Evolutionary conservation across 768 basidiomycete genomes (phyloP).

Genomic region (Leccinum imitatum): DNA sequence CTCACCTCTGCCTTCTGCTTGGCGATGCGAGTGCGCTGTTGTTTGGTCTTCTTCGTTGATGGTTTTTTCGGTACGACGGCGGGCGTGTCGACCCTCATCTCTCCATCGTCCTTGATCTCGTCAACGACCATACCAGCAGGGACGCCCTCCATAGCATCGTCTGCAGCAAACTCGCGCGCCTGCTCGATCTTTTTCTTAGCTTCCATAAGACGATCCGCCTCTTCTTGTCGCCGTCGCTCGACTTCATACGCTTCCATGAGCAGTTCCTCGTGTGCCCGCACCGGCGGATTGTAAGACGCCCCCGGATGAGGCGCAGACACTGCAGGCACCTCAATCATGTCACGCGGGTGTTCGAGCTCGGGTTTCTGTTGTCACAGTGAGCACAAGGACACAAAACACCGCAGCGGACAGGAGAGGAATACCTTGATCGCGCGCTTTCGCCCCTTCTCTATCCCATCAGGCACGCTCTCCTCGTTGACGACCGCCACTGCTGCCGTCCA

Average conservation of each 20-base stretch:
- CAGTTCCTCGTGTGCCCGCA: slow-evolving; percentile 68
- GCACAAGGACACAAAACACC: neutral
- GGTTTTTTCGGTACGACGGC: slow-evolving; percentile 38
- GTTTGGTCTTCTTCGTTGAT: slow-evolving; percentile 53
- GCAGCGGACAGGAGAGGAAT: accelerated
- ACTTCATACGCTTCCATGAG: slow-evolving; percentile 62
- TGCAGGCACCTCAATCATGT: slow-evolving; percentile 61
- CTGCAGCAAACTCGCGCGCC: slow-evolving; percentile 39
- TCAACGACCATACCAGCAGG: slow-evolving; percentile 70
- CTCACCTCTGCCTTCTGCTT: slow-evolving; percentile 63
- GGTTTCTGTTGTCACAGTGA: slow-evolving; percentile 44
- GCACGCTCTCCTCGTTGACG: slow-evolving; percentile 37
- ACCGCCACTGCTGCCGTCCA: slow-evolving; percentile 43
- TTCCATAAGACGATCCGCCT: slow-evolving; percentile 52
- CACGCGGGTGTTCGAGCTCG: slow-evolving; percentile 42
- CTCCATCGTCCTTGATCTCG: slow-evolving; percentile 41
- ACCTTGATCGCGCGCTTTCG: slow-evolving; percentile 46
- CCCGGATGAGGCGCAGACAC: slow-evolving; percentile 76
- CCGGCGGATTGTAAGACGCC: slow-evolving; percentile 86
- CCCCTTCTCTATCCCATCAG: slow-evolving; percentile 40
- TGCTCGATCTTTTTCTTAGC: slow-evolving; percentile 55
- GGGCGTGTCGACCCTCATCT: slow-evolving; percentile 32
- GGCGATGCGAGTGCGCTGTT: slow-evolving; percentile 68
- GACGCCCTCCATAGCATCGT: slow-evolving; percentile 35
- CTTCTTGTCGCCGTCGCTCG: slow-evolving; percentile 58